Evolutionary conservation across 2,329 filamentous ascomycete genomes (phyloP), one percentile per base, ranked within the genome.

Genomic region (Colletotrichum noveboracense): DNA sequence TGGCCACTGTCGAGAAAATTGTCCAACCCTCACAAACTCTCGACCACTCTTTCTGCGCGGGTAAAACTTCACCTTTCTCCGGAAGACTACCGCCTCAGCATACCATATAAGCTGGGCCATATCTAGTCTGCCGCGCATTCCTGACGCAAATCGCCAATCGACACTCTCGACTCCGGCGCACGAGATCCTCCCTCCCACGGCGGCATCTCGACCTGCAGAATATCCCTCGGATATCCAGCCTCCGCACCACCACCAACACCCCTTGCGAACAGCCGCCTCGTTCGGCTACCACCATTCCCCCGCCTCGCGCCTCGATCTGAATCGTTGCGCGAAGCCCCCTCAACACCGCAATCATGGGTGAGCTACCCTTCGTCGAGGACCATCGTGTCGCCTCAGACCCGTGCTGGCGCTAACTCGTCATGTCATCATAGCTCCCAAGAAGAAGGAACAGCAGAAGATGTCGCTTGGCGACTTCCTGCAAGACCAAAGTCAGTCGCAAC

Each of bases 391-490:
- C 36, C 60, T 36, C 56, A 7, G 43, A 61, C 61, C 13, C 14
- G 61, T 7, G 43, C 75, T 64, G 61, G 72, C 74, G 55, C 78
- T 77, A 74, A 76, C 67, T 48, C 64, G 66, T 52, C 43, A 52
- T 43, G 36, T 70, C 76, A 77, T 69, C 84, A 76, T 83, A 98
- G 96, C 94, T 91, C 96, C 96, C 80, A 95, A 96, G 86, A 97
- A 97, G 90, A 94, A 95, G 89, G 94, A 98, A 88, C 91, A 92
- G 87, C 94, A 98, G 93, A 99, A 97, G 91, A 96, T 99, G 94
- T 95, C 95, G 90, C 93, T 98, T 85, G 95, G 95, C 90, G 95
- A 95, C 88, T 99, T 99, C 92, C 92, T 99, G 90, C 91, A 91
- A 84, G 95, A 98, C 87, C 91, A 95, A 87, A 93, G 96, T 98